Percentiles rank a stretch among this genome's conserved stretches.
Conservation (phyloP, 169 alveolate genomes). For the Eimeria maxima region DNA sequence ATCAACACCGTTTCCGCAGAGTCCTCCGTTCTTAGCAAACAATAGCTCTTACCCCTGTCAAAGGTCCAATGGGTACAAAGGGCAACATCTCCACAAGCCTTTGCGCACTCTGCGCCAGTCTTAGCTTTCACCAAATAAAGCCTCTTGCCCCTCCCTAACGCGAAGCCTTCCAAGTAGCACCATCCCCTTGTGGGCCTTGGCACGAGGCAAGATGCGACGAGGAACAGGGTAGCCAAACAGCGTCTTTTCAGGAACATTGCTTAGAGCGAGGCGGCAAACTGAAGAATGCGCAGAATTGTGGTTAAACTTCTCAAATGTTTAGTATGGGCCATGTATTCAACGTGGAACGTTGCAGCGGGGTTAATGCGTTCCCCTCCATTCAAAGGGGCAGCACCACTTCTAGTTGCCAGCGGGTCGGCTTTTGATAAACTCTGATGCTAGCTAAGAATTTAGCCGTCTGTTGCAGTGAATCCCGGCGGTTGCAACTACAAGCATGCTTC, state of each 20-base stretch:
- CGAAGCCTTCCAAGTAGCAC: conserved; percentile 52
- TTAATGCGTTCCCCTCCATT: neutral
- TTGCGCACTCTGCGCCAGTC: conserved; percentile 3
- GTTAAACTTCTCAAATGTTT: neutral
- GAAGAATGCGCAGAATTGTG: neutral
- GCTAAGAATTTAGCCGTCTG: too few relatives aligned
- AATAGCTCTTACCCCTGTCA: conserved; percentile 40
- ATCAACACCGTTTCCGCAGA: neutral
- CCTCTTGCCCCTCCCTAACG: conserved; percentile 59
- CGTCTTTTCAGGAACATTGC: neutral
- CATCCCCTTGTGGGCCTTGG: conserved; percentile 3
- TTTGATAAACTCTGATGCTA: too few relatives aligned
- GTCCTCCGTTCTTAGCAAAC: conserved; percentile 24
- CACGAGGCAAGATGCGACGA: neutral
- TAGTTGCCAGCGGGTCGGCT: too few relatives aligned
- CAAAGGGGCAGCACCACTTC: neutral
- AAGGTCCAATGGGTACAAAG: conserved; percentile 69
- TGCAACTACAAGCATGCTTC: too few relatives aligned
- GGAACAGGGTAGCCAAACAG: neutral
- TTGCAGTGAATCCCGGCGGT: too few relatives aligned
- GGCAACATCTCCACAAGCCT: neutral
- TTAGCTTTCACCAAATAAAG: conserved; percentile 32
- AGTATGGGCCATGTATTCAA: too few relatives aligned
- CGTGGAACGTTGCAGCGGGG: too few relatives aligned
- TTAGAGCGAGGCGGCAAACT: neutral